Percentiles rank a stretch among this genome's conserved stretches.
phyloP scores from a whole-genome alignment of 768 basidiomycete genomes.

The Cystoderma amianthinum region DNA sequence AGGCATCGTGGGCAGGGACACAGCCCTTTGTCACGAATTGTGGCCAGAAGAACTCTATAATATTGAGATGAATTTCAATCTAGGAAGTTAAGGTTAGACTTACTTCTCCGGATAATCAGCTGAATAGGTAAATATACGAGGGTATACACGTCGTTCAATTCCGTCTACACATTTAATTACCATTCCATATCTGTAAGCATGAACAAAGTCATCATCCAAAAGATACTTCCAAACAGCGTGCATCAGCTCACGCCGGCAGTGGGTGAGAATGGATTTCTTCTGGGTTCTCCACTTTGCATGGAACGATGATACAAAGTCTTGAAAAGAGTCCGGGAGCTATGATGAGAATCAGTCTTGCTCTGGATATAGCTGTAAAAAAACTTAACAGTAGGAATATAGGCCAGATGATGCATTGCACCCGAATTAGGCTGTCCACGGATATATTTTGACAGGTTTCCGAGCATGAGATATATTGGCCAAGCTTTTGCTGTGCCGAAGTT shows the following conservation, averaged over 20 bases:
- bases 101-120: conserved; percentile 28
- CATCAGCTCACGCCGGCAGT: conserved; percentile 20
- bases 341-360: no score
- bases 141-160: conserved; percentile 16
- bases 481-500: conserved; percentile 14
- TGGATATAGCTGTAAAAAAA: no score
- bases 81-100: no score
- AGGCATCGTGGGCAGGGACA: conserved; percentile 29
- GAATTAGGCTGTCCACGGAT: conserved; percentile 11
- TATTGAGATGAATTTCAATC: no score
- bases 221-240: conserved; percentile 15
- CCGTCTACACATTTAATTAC: conserved; percentile 17
- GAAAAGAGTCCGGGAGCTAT: conserved; percentile 16
- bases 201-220: conserved; percentile 17
- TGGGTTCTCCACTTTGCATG: background rate
- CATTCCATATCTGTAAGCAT: conserved; percentile 19
- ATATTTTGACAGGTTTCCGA: conserved; percentile 30
- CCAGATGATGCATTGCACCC: conserved; percentile 22
- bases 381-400: conserved; percentile 29
- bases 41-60: conserved; percentile 18
- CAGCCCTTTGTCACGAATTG: conserved; percentile 23
- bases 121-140: conserved; percentile 19
- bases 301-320: conserved; percentile 8
- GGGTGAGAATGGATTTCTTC: conserved; percentile 13
- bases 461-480: conserved; percentile 18